Conservation (phyloP, 2,329 filamentous ascomycete genomes). For the Fusarium zealandicum region DNA sequence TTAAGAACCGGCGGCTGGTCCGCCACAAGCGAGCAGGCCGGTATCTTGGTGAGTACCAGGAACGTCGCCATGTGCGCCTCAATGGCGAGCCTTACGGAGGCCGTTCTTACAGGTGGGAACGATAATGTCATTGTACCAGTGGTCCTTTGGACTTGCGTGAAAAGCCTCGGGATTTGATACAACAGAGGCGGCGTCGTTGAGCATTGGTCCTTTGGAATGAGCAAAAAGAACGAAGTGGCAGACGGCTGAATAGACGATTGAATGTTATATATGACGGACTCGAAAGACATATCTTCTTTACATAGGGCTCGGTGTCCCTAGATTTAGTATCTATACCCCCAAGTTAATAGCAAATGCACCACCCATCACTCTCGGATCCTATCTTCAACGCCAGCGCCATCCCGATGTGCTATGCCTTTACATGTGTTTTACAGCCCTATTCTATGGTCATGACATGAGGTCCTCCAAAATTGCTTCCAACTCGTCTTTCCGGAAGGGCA, state of each 20-base stretch:
- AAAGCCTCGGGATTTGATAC: slow-evolving; percentile 69
- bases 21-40: slow-evolving; percentile 53
- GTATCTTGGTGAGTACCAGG: slow-evolving; percentile 52
- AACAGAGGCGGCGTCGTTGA: slow-evolving; percentile 24
- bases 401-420: slow-evolving; percentile 10
- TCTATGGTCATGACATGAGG: slow-evolving; percentile 43
- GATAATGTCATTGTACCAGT: slow-evolving; percentile 98
- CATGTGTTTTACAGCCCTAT: slow-evolving; percentile 8
- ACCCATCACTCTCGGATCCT: neutral
- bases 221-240: slow-evolving; percentile 17
- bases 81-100: slow-evolving; percentile 89
- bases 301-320: slow-evolving; percentile 4
- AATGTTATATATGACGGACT: slow-evolving; percentile 35
- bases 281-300: slow-evolving; percentile 1
- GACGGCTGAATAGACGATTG: slow-evolving; percentile 30
- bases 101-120: slow-evolving; percentile 93
- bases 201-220: neutral
- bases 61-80: slow-evolving; percentile 77
- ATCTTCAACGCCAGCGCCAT: slow-evolving; percentile 15
- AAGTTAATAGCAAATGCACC: slow-evolving; percentile 13
- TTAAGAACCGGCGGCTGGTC: slow-evolving; percentile 79
- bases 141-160: slow-evolving; percentile 89
- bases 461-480: slow-evolving; percentile 90
- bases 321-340: slow-evolving; percentile 25
- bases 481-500: slow-evolving; percentile 88